Evolutionary conservation across 805 yeast species (phyloP), one percentile per base, ranked within the genome.

Genomic region (Cyberlindnera bimundalis): DNA sequence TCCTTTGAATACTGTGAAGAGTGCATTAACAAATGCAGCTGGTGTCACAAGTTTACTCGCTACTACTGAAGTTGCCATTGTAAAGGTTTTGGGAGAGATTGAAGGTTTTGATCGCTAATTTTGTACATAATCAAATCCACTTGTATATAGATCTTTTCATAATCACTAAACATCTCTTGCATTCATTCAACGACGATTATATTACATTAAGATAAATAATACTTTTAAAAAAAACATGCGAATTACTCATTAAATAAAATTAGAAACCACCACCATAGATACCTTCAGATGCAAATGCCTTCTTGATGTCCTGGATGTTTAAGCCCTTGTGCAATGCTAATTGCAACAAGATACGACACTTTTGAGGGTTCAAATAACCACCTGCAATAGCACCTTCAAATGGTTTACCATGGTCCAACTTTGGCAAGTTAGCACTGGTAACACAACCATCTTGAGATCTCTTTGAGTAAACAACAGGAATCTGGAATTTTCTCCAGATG

Each of bases 11-110:
- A 98, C 91, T 54, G 96, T 93, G 46, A 87, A 93, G 74, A 81
- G 87, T 58, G 97, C 98, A 48, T 74, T 93, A 60, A 87, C 87
- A 42, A 98, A 93, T 60, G 98, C 99, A 47, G 78, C 95, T 37
- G 96, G 98, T 73, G 97, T 93, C 49, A 98, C 99, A 35, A 88
- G 96, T 23, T 74, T 93, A 65, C 76, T 93, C 65, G 97, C 98
- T 51, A 91, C 98, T 45, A 91, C 99, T 50, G 99, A 93, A 73
- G 95, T 96, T 66, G 97, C 97, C 50, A 87, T 93, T 60, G 96
- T 89, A 45, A 96, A 85, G 56, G 96, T 95, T 51, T 95, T 50
- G 9, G 59, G 57, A 26, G 47, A 51, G 30, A 53, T 48, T 21
- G 56, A 51, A 35, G 58, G 58, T 2, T 53, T 51, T 29, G 53